These are phyloP conservation scores for Xylaria longipes DNA, from an alignment of 495 filamentous ascomycete genomes.

Conservation along the genomic window DNA sequence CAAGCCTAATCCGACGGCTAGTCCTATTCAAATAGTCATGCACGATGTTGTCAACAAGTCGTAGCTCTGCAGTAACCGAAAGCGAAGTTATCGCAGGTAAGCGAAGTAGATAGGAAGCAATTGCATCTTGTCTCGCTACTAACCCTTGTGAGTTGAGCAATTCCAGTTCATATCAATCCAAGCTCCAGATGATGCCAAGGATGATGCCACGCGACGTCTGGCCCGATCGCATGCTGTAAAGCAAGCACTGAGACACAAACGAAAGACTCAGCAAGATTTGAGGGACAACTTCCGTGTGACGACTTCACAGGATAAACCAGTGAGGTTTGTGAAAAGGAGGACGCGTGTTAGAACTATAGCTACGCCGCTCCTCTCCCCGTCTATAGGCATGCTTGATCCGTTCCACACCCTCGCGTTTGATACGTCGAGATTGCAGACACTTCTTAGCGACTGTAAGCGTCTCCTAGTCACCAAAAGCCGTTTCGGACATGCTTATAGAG, in stretches of 20 bases:
- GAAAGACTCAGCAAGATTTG: conserved; percentile 39
- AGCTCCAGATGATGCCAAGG: conserved; percentile 31
- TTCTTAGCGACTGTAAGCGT: conserved; percentile 42
- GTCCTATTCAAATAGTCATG: not conserved
- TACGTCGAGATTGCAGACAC: conserved; percentile 40
- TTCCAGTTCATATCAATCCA: conserved; percentile 44
- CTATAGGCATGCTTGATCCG: conserved; percentile 29
- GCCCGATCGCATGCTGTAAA: conserved; percentile 47
- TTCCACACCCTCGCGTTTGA: conserved; percentile 43
- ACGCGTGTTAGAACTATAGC: not conserved
- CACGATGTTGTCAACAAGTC: conserved; percentile 6
- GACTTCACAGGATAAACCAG: not conserved
- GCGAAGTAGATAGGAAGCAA: not conserved
- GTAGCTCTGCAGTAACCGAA: not conserved
- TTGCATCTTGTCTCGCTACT: not conserved
- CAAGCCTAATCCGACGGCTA: not conserved
- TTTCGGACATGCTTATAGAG: not conserved
- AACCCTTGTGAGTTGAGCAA: conserved; percentile 6
- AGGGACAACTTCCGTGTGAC: conserved; percentile 39
- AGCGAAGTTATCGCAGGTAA: not conserved
- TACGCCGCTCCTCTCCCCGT: not conserved
- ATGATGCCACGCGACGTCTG: conserved; percentile 28
- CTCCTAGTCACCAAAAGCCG: not conserved
- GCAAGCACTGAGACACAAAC: conserved; percentile 43
- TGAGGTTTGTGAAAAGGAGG: not conserved